A percentile compares a stretch with the other conserved stretches of the same genome.
phyloP scores from a whole-genome alignment of 176 grass and related monocot genomes.

The Phyllostachys edulis region DNA sequence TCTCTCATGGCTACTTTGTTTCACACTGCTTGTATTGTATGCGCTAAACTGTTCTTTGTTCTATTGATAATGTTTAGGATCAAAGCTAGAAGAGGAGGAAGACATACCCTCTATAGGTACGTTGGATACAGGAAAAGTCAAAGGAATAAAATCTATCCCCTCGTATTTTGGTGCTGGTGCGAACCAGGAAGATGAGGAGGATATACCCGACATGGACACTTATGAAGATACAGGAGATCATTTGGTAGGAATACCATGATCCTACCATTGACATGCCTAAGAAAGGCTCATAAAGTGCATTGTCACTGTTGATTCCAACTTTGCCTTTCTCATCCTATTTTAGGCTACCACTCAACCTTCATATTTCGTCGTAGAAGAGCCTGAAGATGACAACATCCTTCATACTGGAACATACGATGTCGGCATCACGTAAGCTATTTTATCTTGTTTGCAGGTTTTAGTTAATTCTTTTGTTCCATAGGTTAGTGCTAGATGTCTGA shows the following conservation, averaged over 20 bases:
- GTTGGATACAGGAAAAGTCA: slow-evolving; percentile 65
- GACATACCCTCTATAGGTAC: slow-evolving; percentile 86
- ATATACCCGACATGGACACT: slow-evolving; percentile 92
- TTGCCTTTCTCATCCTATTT: slow-evolving; percentile 33
- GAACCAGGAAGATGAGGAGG: slow-evolving; percentile 85
- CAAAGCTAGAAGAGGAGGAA: slow-evolving; percentile 63
- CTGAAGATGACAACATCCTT: slow-evolving; percentile 97
- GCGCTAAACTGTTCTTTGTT: slow-evolving; percentile 8
- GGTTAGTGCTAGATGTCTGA: neutral
- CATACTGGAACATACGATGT: slow-evolving; percentile 90
- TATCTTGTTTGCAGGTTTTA: neutral
- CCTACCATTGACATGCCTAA: slow-evolving; percentile 18
- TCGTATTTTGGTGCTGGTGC: slow-evolving; percentile 65
- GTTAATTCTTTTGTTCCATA: slow-evolving; percentile 18
- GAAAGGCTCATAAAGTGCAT: slow-evolving; percentile 15
- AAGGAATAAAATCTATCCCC: slow-evolving; percentile 70
- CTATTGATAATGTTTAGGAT: slow-evolving; percentile 43
- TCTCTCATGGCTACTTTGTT: neutral
- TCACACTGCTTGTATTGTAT: neutral
- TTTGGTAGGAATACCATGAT: slow-evolving; percentile 42
- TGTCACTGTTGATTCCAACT: slow-evolving; percentile 8
- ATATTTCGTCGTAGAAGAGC: slow-evolving; percentile 83
- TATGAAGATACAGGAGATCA: slow-evolving; percentile 69
- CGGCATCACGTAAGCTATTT: slow-evolving; percentile 86
- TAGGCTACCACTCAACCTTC: slow-evolving; percentile 63